Evolutionary conservation across 345 rosid species (phyloP), one percentile per base, ranked within the genome.

Genomic region (Gossypium mustelinum): DNA sequence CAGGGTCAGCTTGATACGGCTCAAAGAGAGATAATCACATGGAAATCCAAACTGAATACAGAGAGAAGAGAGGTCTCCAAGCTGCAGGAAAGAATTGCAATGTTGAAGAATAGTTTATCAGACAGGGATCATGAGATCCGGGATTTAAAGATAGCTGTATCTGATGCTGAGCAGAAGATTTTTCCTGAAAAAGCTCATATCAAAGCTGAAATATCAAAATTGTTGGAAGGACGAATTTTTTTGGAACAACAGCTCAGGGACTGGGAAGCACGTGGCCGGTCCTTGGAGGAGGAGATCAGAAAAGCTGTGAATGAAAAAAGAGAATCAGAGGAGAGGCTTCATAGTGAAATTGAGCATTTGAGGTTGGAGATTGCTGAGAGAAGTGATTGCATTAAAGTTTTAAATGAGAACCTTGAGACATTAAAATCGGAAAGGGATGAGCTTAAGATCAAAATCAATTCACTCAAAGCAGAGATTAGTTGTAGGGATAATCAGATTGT

Each of bases 61-160:
- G 87, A 91, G 83, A 91, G 77, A 81, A 85, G 72, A 72, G 89
- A 86, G 77, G 88, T 84, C 3, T 29, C 80, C 51, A 91, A 86
- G 81, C 78, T 95, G 77, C 89, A 83, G 65, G 94, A 87, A 78
- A 89, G 87, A 61, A 77, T 85, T 43, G 45, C 76, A 14, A 79
- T 81, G 83, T 81, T 87, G 64, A 85, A 89, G 79, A 84, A 73
- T 34, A 92, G 90, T 78, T 80, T 93, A 77, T 86, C 89, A 11
- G 92, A 86, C 76, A 86, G 89, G 70, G 98, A 91, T 84, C 75
- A 79, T 17, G 98, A 95, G 81, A 73, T 91, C 73, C 82, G 83
- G 68, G 81, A 75, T 4, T 71, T 91, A 68, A 92, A 90, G 75
- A 75, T 77, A 16, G 88, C 89, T 1, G 79, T 92, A 13, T 82